A percentile compares a stretch with the other conserved stretches of the same genome.
Conservation (phyloP, 2,329 filamentous ascomycete species). For the Verticillium tricorpus region DNA sequence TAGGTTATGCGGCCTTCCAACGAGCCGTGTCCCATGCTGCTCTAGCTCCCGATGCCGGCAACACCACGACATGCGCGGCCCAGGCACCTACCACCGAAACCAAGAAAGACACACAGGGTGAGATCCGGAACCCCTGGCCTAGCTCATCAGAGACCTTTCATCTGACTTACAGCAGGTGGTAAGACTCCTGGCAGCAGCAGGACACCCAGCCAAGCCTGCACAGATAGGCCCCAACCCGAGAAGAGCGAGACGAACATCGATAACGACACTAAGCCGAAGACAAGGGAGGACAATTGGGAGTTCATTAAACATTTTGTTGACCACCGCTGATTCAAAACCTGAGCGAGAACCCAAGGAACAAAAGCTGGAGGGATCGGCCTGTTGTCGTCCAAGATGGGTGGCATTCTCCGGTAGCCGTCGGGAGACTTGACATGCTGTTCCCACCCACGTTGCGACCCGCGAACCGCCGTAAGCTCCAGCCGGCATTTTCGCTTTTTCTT, state of each 20-base stretch:
- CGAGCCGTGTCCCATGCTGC: not conserved
- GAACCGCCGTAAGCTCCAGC: too few species aligned
- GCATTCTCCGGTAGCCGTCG: too few species aligned
- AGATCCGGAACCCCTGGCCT: not conserved
- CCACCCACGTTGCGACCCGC: too few species aligned
- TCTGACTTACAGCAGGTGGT: not conserved
- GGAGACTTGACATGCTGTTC: too few species aligned
- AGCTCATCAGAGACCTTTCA: not conserved
- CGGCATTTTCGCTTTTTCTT: too few species aligned
- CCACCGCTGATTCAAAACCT: not conserved
- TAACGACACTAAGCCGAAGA: not conserved
- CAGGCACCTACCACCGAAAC: not conserved
- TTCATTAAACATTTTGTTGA: constrained; percentile 1
- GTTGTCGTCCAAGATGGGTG: not conserved
- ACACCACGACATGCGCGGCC: not conserved
- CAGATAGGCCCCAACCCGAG: not conserved
- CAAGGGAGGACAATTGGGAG: not conserved
- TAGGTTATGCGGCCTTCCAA: not conserved
- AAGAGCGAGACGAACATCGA: not conserved
- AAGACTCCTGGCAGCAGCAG: not conserved
- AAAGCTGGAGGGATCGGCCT: not conserved
- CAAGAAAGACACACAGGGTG: not conserved
- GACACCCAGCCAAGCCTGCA: not conserved
- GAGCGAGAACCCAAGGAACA: not conserved
- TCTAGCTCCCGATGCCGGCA: not conserved